Base-by-base conservation (phyloP, 208 protist species). In the Leishmania aethiopica region DNA sequence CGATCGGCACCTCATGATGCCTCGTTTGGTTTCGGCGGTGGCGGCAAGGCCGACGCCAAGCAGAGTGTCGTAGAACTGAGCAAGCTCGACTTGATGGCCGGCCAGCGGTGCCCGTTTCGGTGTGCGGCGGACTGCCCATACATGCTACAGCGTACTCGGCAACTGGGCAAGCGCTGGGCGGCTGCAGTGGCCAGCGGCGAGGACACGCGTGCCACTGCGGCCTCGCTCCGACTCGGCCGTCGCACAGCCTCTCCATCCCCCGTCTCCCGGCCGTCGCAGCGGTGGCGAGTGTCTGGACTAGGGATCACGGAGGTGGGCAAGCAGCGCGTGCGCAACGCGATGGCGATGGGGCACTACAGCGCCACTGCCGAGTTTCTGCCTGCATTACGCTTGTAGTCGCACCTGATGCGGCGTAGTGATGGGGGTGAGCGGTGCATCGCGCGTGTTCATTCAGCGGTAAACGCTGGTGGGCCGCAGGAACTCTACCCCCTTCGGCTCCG, bases 41-140 rank as follows among this genome's bases (percentile, higher is more conserved):
- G 13, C n/a, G 55, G n/a, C 6, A 37, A 3, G 77, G 28, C 0
- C 40, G 13, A 49, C 35, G 7, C 45, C 32, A 62, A 37, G 32
- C 15, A 74, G 15, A 11, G 32, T 55, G 59, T 57, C 64, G 35
- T 66, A 0, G 69, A 85, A 3, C 40, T 80, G 53, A 78, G 75
- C 75, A 86, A 91, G 86, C 72, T 91, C 3, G 86, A 89, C 57
- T 83, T 84, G 57, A 91, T 91, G 88, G 70, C 72, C 10, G 62
- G 40, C 13, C 28, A 87, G 59, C 78, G 80, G 22, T 91, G 88
- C 60, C 88, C 88, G 8, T 91, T 90, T 59, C 67, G 49, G n/a
- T 91, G 77, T 37, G 88, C 86, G 28, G 86, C 82, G 37, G 78
- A 91, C 72, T 91, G 88, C 57, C 88, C 88, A 2, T 89, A 86